These are phyloP conservation scores for Artemisia annua DNA, from an alignment of 129 eudicot genomes.

Conservation along the genomic window DNA sequence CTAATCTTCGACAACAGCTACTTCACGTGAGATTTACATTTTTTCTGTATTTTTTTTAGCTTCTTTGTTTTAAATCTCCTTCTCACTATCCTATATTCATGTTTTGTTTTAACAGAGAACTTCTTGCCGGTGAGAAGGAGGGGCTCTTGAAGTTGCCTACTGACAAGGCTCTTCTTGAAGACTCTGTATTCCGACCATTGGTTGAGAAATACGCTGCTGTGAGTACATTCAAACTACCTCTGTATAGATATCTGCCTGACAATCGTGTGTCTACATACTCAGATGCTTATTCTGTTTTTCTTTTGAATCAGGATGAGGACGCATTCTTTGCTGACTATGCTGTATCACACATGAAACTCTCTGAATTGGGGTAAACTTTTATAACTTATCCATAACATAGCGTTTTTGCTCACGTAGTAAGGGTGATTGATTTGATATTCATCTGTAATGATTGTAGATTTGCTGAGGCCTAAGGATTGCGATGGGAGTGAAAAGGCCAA, in stretches of 20 bases:
- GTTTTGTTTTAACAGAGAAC: constrained; percentile 47
- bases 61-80: background rate
- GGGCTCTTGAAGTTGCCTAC: constrained; percentile 80
- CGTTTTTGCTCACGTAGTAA: background rate
- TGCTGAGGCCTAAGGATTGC: background rate
- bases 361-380: constrained; percentile 66
- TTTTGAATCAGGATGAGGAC: constrained; percentile 63
- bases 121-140: constrained; percentile 77
- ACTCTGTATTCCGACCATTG: constrained; percentile 67
- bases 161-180: constrained; percentile 73
- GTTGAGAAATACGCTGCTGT: constrained; percentile 83
- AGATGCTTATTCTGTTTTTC: background rate
- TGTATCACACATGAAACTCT: constrained; percentile 75
- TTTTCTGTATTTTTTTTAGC: background rate
- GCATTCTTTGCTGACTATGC: constrained; percentile 82
- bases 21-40: constrained; percentile 53
- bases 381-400: background rate
- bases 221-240: constrained; percentile 18
- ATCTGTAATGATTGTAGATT: background rate
- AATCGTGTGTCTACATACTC: background rate
- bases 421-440: background rate
- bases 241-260: background rate
- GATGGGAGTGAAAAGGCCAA: background rate
- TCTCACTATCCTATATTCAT: background rate
- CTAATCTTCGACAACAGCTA: constrained; percentile 79